Percentiles rank a stretch among this genome's conserved stretches.
phyloP scores from a whole-genome alignment of 768 basidiomycete species.

The Termitomyces heimii region DNA sequence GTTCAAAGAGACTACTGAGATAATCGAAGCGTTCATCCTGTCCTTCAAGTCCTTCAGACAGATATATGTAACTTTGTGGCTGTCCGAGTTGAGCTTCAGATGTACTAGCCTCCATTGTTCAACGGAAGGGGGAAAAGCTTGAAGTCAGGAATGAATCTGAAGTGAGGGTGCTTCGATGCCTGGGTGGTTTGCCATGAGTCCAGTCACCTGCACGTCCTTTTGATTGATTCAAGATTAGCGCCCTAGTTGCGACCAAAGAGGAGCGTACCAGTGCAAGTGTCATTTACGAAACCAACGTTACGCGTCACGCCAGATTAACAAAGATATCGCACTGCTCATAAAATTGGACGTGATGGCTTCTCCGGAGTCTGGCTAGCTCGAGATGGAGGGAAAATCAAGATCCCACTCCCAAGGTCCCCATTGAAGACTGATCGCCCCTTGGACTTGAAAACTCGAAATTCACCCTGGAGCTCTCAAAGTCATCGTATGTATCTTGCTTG shows the following conservation, averaged over 20 bases:
- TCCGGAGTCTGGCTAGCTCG: not conserved
- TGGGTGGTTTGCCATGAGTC: not conserved
- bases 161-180: not conserved
- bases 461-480: not conserved
- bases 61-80: slow-evolving; percentile 5
- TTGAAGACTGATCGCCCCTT: too few relatives aligned
- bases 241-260: not conserved
- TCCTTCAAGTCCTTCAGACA: slow-evolving; percentile 26
- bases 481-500: not conserved
- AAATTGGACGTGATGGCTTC: not conserved
- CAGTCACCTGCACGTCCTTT: not conserved
- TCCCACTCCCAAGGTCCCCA: not conserved
- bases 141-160: not conserved
- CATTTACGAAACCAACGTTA: not conserved
- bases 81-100: not conserved
- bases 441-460: not conserved
- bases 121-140: not conserved
- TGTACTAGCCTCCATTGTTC: not conserved
- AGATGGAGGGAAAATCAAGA: not conserved
- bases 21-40: slow-evolving; percentile 33
- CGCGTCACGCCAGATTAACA: not conserved
- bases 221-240: not conserved
- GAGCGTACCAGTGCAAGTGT: not conserved
- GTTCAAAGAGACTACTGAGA: slow-evolving; percentile 28
- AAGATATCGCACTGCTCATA: not conserved